phyloP scores from a whole-genome alignment of 108 stramenopile genomes.

The Aurantiochytrium sp. region DNA sequence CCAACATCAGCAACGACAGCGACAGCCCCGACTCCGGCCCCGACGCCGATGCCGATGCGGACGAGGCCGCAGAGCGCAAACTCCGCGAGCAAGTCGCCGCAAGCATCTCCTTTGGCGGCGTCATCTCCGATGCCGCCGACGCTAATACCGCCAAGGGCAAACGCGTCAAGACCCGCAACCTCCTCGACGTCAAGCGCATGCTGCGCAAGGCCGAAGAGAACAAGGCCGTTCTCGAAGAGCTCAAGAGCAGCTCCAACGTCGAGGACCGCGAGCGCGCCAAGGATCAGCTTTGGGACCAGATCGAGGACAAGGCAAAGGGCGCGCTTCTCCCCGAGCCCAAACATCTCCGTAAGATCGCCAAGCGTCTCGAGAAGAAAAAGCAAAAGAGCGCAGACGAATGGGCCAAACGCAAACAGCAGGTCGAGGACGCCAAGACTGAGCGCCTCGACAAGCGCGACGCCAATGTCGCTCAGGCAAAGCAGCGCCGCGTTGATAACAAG shows the following conservation, averaged over 20 bases:
- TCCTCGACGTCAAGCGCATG: not conserved
- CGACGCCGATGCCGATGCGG: not conserved
- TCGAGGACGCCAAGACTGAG: not conserved
- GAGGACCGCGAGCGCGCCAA: slow-evolving; percentile 23
- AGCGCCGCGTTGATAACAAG: not conserved
- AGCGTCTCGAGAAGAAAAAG: not conserved
- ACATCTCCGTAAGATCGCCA: not conserved
- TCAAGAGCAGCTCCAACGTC: slow-evolving; percentile 25
- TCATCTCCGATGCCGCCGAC: not conserved
- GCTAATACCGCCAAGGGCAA: not conserved
- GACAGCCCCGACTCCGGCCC: not conserved
- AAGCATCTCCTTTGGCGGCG: not conserved
- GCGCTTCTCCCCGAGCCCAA: not conserved
- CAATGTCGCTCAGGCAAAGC: not conserved
- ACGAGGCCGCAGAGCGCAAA: not conserved
- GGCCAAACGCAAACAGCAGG: not conserved
- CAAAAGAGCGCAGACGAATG: not conserved
- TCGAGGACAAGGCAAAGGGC: not conserved
- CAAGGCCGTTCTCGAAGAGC: not conserved
- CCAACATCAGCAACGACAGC: not conserved
- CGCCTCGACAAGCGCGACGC: slow-evolving; percentile 24
- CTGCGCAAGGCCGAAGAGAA: not conserved
- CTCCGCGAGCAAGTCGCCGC: not conserved
- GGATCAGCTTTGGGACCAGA: slow-evolving; percentile 10
- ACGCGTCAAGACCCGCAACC: slow-evolving; percentile 13